Conservation (phyloP, 345 rosid species). For the Acer campestre region DNA sequence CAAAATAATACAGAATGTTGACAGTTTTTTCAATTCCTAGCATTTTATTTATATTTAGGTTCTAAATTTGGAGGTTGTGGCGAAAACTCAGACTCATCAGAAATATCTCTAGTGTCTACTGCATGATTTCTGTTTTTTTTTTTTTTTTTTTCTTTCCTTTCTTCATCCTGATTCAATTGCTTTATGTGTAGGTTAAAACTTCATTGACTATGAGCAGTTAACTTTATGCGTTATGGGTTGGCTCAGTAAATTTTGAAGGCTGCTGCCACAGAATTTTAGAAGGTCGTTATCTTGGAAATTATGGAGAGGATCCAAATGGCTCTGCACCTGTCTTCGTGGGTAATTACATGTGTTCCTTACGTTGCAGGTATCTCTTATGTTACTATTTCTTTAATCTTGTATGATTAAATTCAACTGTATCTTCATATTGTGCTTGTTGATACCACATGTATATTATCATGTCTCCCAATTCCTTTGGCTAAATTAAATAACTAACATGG, state of each 20-base stretch:
- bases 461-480: background rate
- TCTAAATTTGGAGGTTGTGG: background rate
- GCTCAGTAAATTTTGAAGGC: constrained; percentile 81
- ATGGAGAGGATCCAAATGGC: constrained; percentile 44
- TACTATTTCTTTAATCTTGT: constrained; percentile 6
- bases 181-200: constrained; percentile 42
- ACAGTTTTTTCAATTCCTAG: background rate
- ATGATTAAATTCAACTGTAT: background rate
- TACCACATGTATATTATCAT: background rate
- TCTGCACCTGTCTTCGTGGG: constrained; percentile 67
- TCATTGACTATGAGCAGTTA: constrained; percentile 54
- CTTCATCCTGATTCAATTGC: constrained; percentile 9
- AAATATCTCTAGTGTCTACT: background rate
- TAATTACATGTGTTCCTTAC: constrained; percentile 27
- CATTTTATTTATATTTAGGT: background rate
- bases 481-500: constrained; percentile 4
- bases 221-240: constrained; percentile 64
- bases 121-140: background rate
- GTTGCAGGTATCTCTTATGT: background rate
- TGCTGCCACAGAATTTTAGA: constrained; percentile 53
- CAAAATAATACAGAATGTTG: background rate
- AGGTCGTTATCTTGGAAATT: constrained; percentile 49
- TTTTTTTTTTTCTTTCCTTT: background rate
- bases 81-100: background rate
- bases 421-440: background rate